A percentile compares a stretch with the other conserved stretches of the same genome.
Evolutionary conservation across 441 rosid species (phyloP).

Genomic region (Metrosideros polymorpha): DNA sequence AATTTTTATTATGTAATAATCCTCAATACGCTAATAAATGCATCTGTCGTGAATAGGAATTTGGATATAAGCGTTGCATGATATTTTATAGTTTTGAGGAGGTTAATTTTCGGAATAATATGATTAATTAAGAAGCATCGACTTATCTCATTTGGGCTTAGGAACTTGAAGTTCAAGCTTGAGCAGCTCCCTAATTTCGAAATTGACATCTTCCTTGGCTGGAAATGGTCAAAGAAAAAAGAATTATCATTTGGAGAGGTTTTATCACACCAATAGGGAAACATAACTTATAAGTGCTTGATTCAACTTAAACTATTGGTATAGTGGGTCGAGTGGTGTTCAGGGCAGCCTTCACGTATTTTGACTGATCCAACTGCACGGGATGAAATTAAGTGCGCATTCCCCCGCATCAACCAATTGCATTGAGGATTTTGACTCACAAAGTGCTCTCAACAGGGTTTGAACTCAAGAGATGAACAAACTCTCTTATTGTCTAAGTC

Average conservation of each 20-base stretch:
- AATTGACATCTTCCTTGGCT: background rate
- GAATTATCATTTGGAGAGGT: background rate
- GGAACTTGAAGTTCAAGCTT: background rate
- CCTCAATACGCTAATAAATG: no score
- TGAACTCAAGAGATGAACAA: background rate
- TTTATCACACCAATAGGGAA: background rate
- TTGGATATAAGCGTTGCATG: no score
- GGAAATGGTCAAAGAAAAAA: background rate
- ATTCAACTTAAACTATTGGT: background rate
- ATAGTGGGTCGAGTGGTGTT: background rate
- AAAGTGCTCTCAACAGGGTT: background rate
- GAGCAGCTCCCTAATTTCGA: background rate
- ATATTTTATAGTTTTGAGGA: no score
- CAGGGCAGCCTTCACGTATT: background rate
- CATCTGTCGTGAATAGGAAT: no score
- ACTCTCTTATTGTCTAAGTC: no score
- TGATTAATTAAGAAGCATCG: no score
- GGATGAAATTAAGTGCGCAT: background rate
- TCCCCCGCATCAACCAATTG: background rate
- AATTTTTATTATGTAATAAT: no score
- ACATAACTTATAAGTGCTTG: background rate
- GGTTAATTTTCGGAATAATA: no score
- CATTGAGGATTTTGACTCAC: no score
- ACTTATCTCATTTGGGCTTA: background rate
- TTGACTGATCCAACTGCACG: background rate